phyloP scores from a whole-genome alignment of 23 red algal genomes.

The Agarophyton chilense region DNA sequence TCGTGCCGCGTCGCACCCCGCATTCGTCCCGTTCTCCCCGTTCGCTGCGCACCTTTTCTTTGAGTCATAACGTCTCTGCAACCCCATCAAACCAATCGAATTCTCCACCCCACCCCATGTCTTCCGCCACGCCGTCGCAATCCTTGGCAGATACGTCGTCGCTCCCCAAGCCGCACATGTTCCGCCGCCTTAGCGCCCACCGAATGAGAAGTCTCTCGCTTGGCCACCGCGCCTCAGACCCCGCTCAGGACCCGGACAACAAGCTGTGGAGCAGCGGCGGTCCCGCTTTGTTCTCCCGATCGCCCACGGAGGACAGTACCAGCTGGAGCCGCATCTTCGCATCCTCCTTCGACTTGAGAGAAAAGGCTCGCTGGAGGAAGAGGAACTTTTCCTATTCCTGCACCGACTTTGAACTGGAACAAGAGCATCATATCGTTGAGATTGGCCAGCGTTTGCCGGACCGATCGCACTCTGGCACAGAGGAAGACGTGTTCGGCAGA shows the following conservation, averaged over 20 bases:
- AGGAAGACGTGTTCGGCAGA: slow-evolving; percentile 59
- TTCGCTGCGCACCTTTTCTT: not conserved
- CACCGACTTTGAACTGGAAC: slow-evolving; percentile 41
- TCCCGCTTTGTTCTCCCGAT: slow-evolving; percentile 21
- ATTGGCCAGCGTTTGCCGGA: slow-evolving; percentile 66
- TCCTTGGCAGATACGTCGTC: not conserved
- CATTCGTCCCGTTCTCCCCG: slow-evolving; percentile 6
- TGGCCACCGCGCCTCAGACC: not conserved
- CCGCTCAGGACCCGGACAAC: not conserved
- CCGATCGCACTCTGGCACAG: not conserved
- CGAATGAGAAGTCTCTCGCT: slow-evolving; percentile 35
- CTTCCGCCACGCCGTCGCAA: not conserved
- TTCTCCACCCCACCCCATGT: not conserved
- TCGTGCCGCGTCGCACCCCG: not conserved
- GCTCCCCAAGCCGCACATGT: not conserved
- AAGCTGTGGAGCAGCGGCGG: slow-evolving; percentile 41
- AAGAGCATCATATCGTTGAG: slow-evolving; percentile 36
- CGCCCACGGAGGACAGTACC: slow-evolving; percentile 38
- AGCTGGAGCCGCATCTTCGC: slow-evolving; percentile 17
- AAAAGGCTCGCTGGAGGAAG: slow-evolving; percentile 28
- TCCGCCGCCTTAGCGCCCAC: slow-evolving; percentile 32
- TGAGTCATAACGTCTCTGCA: not conserved
- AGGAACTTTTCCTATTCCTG: slow-evolving; percentile 49
- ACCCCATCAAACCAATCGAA: not conserved
- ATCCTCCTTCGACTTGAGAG: slow-evolving; percentile 2